Conservation (phyloP, 2,329 filamentous ascomycete species). For the Mollisia scopiformis region DNA sequence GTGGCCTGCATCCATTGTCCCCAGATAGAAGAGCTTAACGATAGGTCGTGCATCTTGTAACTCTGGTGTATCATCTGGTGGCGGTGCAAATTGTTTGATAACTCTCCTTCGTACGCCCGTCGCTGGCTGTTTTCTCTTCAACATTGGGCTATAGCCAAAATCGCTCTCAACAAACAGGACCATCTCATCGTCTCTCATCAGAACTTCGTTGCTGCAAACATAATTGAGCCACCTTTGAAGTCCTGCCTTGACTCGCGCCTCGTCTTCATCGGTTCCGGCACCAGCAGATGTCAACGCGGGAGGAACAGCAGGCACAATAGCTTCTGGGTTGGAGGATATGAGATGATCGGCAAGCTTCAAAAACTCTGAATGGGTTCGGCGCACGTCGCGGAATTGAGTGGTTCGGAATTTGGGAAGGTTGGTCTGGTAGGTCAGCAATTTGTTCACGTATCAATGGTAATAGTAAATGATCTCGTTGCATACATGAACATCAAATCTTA, state of each 20-base stretch:
- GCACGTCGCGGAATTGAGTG: constrained; percentile 96
- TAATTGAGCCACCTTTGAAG: constrained; percentile 96
- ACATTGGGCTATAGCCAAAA: constrained; percentile 95
- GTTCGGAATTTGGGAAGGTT: constrained; percentile 98
- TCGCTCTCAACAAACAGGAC: constrained; percentile 98
- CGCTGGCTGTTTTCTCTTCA: constrained; percentile 94
- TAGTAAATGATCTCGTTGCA: not conserved
- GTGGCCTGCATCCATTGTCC: constrained; percentile 95
- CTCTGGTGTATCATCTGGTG: constrained; percentile 95
- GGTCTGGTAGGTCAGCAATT: constrained; percentile 61
- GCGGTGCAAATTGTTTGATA: constrained; percentile 96
- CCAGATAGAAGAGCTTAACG: constrained; percentile 95
- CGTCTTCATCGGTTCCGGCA: constrained; percentile 94
- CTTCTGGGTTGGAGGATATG: constrained; percentile 96
- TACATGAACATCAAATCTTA: constrained; percentile 97
- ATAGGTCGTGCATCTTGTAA: constrained; percentile 85
- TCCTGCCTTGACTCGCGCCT: constrained; percentile 81
- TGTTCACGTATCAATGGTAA: not conserved
- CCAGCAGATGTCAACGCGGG: constrained; percentile 94
- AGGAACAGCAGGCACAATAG: constrained; percentile 90
- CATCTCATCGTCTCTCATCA: constrained; percentile 96
- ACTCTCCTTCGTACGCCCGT: constrained; percentile 95
- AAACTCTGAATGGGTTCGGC: constrained; percentile 94
- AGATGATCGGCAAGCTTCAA: constrained; percentile 94
- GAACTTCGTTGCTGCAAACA: constrained; percentile 86